A percentile compares a stretch with the other conserved stretches of the same genome.
Evolutionary conservation across 495 filamentous ascomycete genomes (phyloP).

Genomic region (Xylaria longipes): DNA sequence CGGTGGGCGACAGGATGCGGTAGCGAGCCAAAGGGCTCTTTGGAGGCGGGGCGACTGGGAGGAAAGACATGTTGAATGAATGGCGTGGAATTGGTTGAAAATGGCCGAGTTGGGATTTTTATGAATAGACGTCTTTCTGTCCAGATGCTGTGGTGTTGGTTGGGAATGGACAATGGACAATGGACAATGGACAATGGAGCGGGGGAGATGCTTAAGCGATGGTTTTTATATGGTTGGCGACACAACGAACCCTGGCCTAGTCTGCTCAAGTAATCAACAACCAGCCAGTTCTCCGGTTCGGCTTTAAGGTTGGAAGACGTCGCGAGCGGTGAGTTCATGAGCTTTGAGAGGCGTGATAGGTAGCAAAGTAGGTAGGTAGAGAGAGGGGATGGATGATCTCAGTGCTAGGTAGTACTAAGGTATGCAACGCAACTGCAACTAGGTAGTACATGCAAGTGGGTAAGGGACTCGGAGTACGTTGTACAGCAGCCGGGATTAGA

Average conservation of each 20-base stretch:
- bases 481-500: not conserved
- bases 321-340: not conserved
- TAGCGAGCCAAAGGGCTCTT: slow-evolving; percentile 62
- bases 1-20: slow-evolving; percentile 64
- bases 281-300: no score
- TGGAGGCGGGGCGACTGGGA: slow-evolving; percentile 43
- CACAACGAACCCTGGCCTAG: not conserved
- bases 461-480: not conserved
- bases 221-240: not conserved
- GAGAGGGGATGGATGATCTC: not conserved
- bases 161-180: not conserved
- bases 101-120: not conserved
- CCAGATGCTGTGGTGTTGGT: not conserved
- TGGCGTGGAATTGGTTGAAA: not conserved
- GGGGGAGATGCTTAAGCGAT: not conserved
- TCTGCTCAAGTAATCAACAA: not conserved
- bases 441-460: no score
- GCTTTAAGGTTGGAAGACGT: not conserved
- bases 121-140: not conserved
- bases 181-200: not conserved
- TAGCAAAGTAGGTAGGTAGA: not conserved
- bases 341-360: not conserved
- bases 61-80: slow-evolving; percentile 26
- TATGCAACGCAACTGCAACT: not conserved
- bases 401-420: not conserved